phyloP scores from a whole-genome alignment of 1,139 yeast genomes.

The Hyphopichia khmerensis region DNA sequence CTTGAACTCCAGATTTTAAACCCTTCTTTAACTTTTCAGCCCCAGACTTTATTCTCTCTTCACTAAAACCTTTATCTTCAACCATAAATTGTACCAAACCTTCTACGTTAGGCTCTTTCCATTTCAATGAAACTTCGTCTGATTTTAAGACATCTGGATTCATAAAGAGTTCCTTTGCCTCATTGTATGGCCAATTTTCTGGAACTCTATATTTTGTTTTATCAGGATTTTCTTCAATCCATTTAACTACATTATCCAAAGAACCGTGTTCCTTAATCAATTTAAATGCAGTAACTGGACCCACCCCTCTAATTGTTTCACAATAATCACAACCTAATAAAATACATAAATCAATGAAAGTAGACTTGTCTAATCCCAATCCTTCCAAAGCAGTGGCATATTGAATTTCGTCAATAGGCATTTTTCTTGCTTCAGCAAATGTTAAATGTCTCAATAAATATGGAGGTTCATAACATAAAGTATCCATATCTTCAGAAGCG shows the following conservation, averaged over 20 bases:
- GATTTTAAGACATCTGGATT: constrained; percentile 76
- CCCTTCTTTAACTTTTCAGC: constrained; percentile 84
- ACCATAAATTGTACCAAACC: constrained; percentile 74
- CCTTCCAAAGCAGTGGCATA: constrained; percentile 71
- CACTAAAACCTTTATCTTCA: constrained; percentile 80
- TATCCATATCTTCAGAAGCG: constrained; percentile 99
- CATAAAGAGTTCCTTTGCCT: constrained; percentile 80
- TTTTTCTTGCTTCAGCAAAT: constrained; percentile 88
- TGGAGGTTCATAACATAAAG: constrained; percentile 88
- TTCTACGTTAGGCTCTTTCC: constrained; percentile 77
- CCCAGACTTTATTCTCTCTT: constrained; percentile 85
- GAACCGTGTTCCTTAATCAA: constrained; percentile 82
- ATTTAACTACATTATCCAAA: constrained; percentile 72
- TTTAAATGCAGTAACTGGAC: constrained; percentile 91
- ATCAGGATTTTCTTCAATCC: constrained; percentile 58
- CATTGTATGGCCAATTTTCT: constrained; percentile 91
- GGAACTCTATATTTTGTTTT: constrained; percentile 78
- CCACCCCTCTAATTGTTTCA: constrained; percentile 91
- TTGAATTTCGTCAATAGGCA: constrained; percentile 85
- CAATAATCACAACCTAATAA: constrained; percentile 95
- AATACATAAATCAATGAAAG: constrained; percentile 89
- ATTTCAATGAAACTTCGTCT: constrained; percentile 63
- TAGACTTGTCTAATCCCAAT: constrained; percentile 64
- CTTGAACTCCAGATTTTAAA: constrained; percentile 82
- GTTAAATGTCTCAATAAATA: constrained; percentile 82